A percentile compares a stretch with the other conserved stretches of the same genome.
These are phyloP conservation scores for Seiridium cupressi DNA, from an alignment of 2,329 filamentous ascomycete genomes.

Conservation along the genomic window DNA sequence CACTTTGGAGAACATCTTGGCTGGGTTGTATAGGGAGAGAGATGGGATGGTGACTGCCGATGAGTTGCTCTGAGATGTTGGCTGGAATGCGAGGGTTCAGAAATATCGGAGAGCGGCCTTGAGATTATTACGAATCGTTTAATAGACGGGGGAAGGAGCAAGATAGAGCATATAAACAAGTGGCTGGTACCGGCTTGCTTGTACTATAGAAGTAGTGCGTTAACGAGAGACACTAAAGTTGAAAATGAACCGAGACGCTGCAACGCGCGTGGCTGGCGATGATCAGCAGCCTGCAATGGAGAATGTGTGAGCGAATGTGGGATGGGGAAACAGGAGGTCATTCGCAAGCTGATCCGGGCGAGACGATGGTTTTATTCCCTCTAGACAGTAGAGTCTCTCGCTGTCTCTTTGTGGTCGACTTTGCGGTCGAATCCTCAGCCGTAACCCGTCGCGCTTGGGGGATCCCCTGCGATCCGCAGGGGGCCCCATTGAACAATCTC, in stretches of 20 bases:
- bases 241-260: neutral
- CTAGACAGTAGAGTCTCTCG: neutral
- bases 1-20: constrained; percentile 45
- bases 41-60: neutral
- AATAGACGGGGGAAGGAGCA: neutral
- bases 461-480: neutral
- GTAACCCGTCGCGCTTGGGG: neutral
- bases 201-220: neutral
- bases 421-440: neutral
- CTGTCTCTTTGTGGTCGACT: neutral
- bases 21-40: neutral
- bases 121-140: neutral
- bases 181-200: neutral
- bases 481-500: neutral
- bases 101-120: neutral
- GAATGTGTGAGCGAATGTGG: constrained; percentile 5
- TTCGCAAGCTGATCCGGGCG: neutral
- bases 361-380: neutral
- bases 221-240: constrained; percentile 5
- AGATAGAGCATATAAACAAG: neutral
- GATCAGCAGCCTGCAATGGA: neutral
- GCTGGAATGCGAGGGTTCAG: neutral
- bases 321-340: neutral
- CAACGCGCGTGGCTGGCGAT: neutral
- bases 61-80: neutral